Evolutionary conservation across 2,329 filamentous ascomycete genomes (phyloP).

Genomic region (Penicillium sp.): DNA sequence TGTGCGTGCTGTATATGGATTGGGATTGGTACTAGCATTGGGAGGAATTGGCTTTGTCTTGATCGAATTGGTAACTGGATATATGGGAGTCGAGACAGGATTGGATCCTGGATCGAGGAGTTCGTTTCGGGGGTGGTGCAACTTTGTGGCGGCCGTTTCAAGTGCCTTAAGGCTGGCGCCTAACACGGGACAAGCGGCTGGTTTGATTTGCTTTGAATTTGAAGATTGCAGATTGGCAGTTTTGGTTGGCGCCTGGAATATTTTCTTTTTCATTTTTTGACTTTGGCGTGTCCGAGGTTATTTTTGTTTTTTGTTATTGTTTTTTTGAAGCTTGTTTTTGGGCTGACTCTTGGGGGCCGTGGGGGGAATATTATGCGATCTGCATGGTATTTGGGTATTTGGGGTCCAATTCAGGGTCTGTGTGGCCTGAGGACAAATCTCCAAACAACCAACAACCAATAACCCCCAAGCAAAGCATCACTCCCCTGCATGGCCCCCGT

Average conservation of each 20-base stretch:
- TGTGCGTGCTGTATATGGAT: not conserved
- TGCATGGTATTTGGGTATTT: not conserved
- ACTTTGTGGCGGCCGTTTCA: not conserved
- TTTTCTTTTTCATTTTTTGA: not conserved
- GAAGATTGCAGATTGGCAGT: not conserved
- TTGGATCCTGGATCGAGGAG: not conserved
- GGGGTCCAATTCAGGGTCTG: not conserved
- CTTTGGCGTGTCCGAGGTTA: not conserved
- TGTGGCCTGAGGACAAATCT: not conserved
- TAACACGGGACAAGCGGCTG: not conserved
- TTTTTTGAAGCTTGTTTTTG: constrained; percentile 3
- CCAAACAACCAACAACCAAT: not conserved
- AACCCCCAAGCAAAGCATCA: not conserved
- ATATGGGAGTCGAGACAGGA: not conserved
- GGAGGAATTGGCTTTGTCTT: not conserved
- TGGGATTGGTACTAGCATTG: not conserved
- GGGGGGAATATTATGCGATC: not conserved
- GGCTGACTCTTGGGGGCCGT: constrained; percentile 2
- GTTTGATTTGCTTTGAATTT: not conserved
- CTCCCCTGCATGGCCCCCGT: not conserved
- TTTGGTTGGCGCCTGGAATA: not conserved
- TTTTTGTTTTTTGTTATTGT: constrained; percentile 6
- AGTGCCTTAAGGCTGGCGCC: not conserved
- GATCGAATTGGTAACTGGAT: not conserved
- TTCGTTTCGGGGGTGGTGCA: not conserved